Percentiles rank a stretch among this genome's conserved stretches.
These are phyloP conservation scores for Cryptococcus amylolentus DNA, from an alignment of 1,284 basidiomycete species.

Conservation along the genomic window DNA sequence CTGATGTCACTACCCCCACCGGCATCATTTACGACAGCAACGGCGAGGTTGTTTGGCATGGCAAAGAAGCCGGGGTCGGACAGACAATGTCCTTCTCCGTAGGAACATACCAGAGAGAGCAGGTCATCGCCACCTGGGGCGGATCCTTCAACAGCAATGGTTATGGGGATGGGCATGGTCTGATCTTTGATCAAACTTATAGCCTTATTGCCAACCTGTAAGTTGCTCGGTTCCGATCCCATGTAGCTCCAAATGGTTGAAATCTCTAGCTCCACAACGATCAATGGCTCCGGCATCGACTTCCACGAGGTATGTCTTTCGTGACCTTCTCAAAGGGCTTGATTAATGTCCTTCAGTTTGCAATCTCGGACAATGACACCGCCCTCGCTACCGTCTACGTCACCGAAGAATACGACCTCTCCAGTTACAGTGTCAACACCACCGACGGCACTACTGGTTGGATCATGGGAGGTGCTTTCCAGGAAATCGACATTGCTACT, in stretches of 20 bases:
- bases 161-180: slow-evolving; percentile 23
- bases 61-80: slow-evolving; percentile 24
- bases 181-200: slow-evolving; percentile 33
- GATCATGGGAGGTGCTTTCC: slow-evolving; percentile 29
- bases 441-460: slow-evolving; percentile 23
- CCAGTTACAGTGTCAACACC: slow-evolving; percentile 13
- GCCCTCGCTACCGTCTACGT: slow-evolving; percentile 36
- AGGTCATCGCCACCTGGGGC: slow-evolving; percentile 28
- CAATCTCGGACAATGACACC: slow-evolving; percentile 36
- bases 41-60: slow-evolving; percentile 37
- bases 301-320: slow-evolving; percentile 25
- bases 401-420: slow-evolving; percentile 22
- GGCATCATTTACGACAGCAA: slow-evolving; percentile 25
- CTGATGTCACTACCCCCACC: slow-evolving; percentile 13
- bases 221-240: background rate
- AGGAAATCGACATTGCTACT: slow-evolving; percentile 41
- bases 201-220: slow-evolving; percentile 26
- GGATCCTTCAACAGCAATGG: slow-evolving; percentile 26
- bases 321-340: background rate
- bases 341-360: slow-evolving; percentile 16
- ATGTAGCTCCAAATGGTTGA: background rate
- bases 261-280: slow-evolving; percentile 9
- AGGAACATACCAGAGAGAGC: slow-evolving; percentile 19
- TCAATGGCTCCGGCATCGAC: slow-evolving; percentile 15
- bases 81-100: slow-evolving; percentile 29